A percentile compares a stretch with the other conserved stretches of the same genome.
Evolutionary conservation across 202 grass and related monocot species (phyloP).

Genomic region (Saccharum hybrid): DNA sequence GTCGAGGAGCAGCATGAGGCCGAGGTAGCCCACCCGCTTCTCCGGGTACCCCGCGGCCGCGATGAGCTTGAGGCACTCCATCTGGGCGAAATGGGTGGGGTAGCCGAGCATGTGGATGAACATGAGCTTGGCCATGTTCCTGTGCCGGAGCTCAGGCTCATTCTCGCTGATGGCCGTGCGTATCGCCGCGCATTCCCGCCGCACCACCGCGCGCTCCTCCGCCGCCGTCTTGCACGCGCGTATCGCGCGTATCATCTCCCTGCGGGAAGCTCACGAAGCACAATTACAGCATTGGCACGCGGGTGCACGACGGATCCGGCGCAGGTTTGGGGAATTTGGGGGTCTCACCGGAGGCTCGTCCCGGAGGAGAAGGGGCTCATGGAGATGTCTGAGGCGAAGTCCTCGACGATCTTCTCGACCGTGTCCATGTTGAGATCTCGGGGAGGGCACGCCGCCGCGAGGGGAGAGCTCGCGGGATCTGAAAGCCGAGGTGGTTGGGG

Average conservation of each 20-base stretch:
- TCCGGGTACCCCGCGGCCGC: slow-evolving; percentile 83
- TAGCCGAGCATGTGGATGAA: slow-evolving; percentile 99
- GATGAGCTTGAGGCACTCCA: slow-evolving; percentile 98
- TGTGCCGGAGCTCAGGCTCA: slow-evolving; percentile 72
- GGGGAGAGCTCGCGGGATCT: slow-evolving; percentile 55
- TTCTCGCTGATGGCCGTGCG: slow-evolving; percentile 82
- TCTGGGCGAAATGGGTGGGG: slow-evolving; percentile 97
- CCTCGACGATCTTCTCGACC: slow-evolving; percentile 53
- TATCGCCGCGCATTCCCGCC: slow-evolving; percentile 92
- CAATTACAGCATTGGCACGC: slow-evolving; percentile 1
- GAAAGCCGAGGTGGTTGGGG: slow-evolving; percentile 42
- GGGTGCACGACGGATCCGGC: slow-evolving; percentile 7
- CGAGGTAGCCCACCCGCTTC: slow-evolving; percentile 90
- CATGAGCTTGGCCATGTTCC: slow-evolving; percentile 98
- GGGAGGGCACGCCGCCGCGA: slow-evolving; percentile 36
- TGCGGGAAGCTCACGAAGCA: slow-evolving; percentile 42
- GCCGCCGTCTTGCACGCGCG: slow-evolving; percentile 92
- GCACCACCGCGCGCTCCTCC: slow-evolving; percentile 92
- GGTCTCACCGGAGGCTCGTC: slow-evolving; percentile 87
- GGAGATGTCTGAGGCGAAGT: slow-evolving; percentile 62
- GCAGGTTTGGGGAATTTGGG: background rate
- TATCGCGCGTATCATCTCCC: slow-evolving; percentile 99
- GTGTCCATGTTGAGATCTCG: slow-evolving; percentile 46
- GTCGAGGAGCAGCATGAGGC: slow-evolving; percentile 95
- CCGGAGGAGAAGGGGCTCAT: slow-evolving; percentile 99